phyloP scores from a whole-genome alignment of 306 rosid species.

The Rubus parviflorus region DNA sequence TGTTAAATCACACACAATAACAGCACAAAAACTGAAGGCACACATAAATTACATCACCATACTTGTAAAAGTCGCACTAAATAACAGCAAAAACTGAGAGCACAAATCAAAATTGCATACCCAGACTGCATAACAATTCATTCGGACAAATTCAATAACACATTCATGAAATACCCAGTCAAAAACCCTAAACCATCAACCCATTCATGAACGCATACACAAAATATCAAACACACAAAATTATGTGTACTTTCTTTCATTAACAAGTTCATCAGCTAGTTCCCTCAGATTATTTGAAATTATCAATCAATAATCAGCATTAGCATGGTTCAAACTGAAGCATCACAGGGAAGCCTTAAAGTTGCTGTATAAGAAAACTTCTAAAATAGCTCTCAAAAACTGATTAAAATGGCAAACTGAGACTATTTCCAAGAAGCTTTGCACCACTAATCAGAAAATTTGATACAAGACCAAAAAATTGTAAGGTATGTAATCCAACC shows the following conservation, averaged over 20 bases:
- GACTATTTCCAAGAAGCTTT: too few relatives aligned
- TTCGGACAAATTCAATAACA: not conserved
- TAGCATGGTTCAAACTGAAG: slow-evolving; percentile 52
- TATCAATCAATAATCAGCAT: slow-evolving; percentile 55
- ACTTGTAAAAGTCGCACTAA: too few relatives aligned
- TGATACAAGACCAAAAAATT: too few relatives aligned
- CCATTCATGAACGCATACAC: not conserved
- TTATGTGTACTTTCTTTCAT: too few relatives aligned
- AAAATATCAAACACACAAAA: not conserved
- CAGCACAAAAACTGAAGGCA: too few relatives aligned
- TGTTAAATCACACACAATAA: not conserved
- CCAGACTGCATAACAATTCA: not conserved
- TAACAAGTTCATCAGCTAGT: not conserved
- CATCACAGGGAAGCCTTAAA: slow-evolving; percentile 30
- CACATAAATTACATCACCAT: too few relatives aligned
- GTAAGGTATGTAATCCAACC: slow-evolving; percentile 45
- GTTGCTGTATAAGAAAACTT: too few relatives aligned
- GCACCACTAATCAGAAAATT: not conserved
- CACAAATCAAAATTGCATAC: not conserved
- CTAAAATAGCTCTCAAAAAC: too few relatives aligned
- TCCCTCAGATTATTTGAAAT: slow-evolving; percentile 47
- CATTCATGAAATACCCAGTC: not conserved
- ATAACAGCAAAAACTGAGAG: not conserved
- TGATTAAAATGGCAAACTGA: too few relatives aligned
- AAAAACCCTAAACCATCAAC: not conserved